Evolutionary conservation across 2,329 filamentous ascomycete species (phyloP), one percentile per base, ranked within the genome.

Genomic region (Dryadomyces sulphureus): DNA sequence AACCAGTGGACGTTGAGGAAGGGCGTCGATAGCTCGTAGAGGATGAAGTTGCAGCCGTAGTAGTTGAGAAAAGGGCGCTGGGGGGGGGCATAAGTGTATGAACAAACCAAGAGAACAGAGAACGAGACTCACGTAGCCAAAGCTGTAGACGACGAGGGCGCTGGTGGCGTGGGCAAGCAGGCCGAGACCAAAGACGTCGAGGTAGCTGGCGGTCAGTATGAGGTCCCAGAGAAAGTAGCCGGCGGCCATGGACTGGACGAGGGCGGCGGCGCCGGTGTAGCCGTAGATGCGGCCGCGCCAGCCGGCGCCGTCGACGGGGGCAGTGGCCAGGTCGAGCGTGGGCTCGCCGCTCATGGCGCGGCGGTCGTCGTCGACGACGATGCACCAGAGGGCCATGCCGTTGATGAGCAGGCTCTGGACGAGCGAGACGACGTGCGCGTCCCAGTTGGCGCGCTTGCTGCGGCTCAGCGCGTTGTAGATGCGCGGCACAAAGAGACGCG

Each of bases 1-100:
- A 92, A 92, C 86, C 86, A 93, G 68, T 93, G 86, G 59, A 90
- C 75, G 60, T 93, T 93, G 48, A 92, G 72, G 62, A 92, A 89
- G 7, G 85, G 84, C 5, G 81, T 84, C 22, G 84, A 89, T 35
- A 93, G 74, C 62, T 93, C 86, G 75, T 88, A 93, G 48, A 92
- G 79, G 56, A 93, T 85, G 62, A 93, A 93, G 49, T 77, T 77
- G 47, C 75, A 73, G 47, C 75, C 82, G 62, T 92, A 93, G 67
- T 80, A 89, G 66, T 90, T 89, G 53, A 89, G 72, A 57, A 90
- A 89, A 2, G 86, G 86, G 49, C 84, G 73, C 85, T 92, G 58
- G 1, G 11, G 11, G n/a, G 17, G 43, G 6, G 34, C n/a, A n/a
- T n/a, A 36, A 17, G 16, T 6, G 5, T 6, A n/a, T 17, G 16